phyloP scores from a whole-genome alignment of 192 early-diverging fungal genomes.

The Backusella australiensis region DNA sequence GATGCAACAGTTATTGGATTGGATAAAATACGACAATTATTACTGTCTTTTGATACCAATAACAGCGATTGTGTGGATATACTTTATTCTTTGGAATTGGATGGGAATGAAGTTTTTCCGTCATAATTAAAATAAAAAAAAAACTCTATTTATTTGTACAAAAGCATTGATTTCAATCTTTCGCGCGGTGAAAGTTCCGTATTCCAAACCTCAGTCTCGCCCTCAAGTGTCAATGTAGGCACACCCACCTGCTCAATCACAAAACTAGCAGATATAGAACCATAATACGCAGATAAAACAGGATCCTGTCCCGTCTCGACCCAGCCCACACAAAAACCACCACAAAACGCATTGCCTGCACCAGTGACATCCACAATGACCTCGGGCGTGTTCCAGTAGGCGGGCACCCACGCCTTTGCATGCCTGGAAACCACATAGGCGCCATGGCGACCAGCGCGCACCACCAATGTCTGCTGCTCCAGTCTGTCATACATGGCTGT shows the following conservation, averaged over 20 bases:
- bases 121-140: slow-evolving; percentile 59
- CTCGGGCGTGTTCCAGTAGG: slow-evolving; percentile 32
- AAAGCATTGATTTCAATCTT: slow-evolving; percentile 8
- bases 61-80: slow-evolving; percentile 69
- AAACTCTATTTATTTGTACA: neutral
- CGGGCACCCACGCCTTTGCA: slow-evolving; percentile 25
- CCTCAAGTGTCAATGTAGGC: slow-evolving; percentile 21
- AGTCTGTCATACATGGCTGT: neutral
- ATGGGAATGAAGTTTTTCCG: slow-evolving; percentile 93
- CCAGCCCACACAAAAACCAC: slow-evolving; percentile 39
- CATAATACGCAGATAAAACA: slow-evolving; percentile 35
- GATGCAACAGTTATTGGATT: slow-evolving; percentile 51
- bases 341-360: slow-evolving; percentile 48
- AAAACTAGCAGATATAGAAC: slow-evolving; percentile 39
- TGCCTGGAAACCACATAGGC: slow-evolving; percentile 13
- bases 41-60: slow-evolving; percentile 84
- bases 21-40: slow-evolving; percentile 74
- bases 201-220: slow-evolving; percentile 26
- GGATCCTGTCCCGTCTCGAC: slow-evolving; percentile 30
- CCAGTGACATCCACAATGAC: slow-evolving; percentile 41
- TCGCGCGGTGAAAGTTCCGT: slow-evolving; percentile 2
- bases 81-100: slow-evolving; percentile 90
- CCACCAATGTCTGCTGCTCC: slow-evolving; percentile 6
- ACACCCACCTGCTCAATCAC: slow-evolving; percentile 42
- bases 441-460: slow-evolving; percentile 38